Conservation (phyloP, 768 basidiomycete genomes). For the Sarcodon aspratus region DNA sequence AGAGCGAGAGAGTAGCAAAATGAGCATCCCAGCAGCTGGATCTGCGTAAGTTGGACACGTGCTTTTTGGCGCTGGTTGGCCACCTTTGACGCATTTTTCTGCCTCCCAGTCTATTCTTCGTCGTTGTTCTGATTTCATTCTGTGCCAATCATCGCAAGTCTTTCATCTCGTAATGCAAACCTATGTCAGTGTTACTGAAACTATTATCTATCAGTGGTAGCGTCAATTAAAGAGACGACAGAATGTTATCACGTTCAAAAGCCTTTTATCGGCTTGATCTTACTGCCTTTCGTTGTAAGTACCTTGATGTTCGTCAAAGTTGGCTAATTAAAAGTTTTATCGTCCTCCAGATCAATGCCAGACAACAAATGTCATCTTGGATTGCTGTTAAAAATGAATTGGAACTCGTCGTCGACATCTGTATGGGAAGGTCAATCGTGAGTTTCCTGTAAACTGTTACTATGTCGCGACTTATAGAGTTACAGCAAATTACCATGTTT, state of each 20-base stretch:
- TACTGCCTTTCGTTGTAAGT: too few species aligned
- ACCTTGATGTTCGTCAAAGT: too few species aligned
- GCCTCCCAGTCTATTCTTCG: conserved; percentile 44
- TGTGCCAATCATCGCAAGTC: conserved; percentile 77
- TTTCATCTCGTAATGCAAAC: not conserved
- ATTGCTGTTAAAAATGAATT: conserved; percentile 77
- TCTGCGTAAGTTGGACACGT: conserved; percentile 28
- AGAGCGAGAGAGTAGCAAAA: conserved; percentile 35
- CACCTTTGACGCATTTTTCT: not conserved
- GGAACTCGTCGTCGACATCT: conserved; percentile 68
- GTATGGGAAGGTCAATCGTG: conserved; percentile 74
- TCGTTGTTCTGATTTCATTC: conserved; percentile 78
- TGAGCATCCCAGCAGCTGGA: conserved; percentile 63
- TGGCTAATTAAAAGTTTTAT: too few species aligned
- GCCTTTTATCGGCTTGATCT: too few species aligned
- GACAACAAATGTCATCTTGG: too few species aligned
- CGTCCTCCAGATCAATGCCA: too few species aligned
- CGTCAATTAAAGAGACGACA: too few species aligned
- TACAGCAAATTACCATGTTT: conserved; percentile 23
- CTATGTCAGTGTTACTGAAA: not conserved
- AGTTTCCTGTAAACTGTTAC: not conserved
- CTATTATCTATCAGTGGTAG: too few species aligned
- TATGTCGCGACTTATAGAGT: not conserved
- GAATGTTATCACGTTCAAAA: too few species aligned
- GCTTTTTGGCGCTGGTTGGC: too few species aligned